phyloP scores from a whole-genome alignment of 2,329 filamentous ascomycete genomes.

The Exophiala sideris region DNA sequence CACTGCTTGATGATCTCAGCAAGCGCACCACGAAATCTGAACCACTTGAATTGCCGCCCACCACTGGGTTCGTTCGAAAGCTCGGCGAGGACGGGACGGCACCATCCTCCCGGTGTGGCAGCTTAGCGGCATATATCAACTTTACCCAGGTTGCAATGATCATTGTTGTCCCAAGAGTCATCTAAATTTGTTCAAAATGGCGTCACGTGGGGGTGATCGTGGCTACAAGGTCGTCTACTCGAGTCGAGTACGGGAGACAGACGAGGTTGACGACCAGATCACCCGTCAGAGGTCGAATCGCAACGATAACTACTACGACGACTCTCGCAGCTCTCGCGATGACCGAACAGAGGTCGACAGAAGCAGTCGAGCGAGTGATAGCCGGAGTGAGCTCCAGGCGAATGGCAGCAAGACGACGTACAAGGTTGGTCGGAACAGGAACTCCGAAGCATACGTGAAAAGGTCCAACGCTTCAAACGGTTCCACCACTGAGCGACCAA shows the following conservation, averaged over 20 bases:
- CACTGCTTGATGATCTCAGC: conserved; percentile 5
- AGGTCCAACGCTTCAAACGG: conserved; percentile 5
- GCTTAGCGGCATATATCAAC: no score
- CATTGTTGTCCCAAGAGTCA: no score
- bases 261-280: conserved; percentile 2
- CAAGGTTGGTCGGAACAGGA: conserved; percentile 17
- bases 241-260: conserved; percentile 9
- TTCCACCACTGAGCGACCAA: conserved; percentile 13
- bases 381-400: not conserved
- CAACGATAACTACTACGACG: conserved; percentile 16
- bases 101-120: no score
- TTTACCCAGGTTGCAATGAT: not conserved
- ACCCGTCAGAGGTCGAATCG: conserved; percentile 7
- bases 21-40: no score
- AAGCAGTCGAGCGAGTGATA: conserved; percentile 5
- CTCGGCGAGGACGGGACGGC: conserved; percentile 1
- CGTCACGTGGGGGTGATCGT: conserved; percentile 19
- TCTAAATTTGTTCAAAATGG: conserved; percentile 3
- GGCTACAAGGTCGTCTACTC: conserved; percentile 24
- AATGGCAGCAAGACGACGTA: conserved; percentile 19
- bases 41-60: not conserved
- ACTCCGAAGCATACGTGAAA: conserved; percentile 22
- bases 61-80: not conserved
- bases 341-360: conserved; percentile 15
- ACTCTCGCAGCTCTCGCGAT: conserved; percentile 17